phyloP scores from a whole-genome alignment of 768 basidiomycete genomes.

The Jaapia argillacea region DNA sequence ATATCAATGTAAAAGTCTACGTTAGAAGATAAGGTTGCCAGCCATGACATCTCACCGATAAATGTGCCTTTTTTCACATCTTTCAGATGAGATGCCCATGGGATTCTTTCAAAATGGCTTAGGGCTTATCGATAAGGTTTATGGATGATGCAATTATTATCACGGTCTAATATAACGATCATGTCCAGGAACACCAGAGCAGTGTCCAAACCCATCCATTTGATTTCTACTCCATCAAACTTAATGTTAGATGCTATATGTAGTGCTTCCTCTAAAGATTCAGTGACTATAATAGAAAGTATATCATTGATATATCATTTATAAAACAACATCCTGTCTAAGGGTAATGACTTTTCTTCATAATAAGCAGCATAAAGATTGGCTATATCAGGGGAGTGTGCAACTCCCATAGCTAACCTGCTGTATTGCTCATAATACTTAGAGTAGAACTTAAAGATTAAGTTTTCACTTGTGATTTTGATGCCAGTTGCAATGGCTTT shows the following conservation, averaged over 20 bases:
- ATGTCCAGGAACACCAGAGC: slow-evolving; percentile 19
- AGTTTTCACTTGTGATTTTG: slow-evolving; percentile 11
- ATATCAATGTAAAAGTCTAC: slow-evolving; percentile 17
- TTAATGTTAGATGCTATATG: neutral
- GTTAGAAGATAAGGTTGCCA: slow-evolving; percentile 18
- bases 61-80: slow-evolving; percentile 10
- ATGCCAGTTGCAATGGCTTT: no score
- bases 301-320: slow-evolving; percentile 25
- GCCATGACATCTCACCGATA: slow-evolving; percentile 10
- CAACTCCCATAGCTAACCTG: slow-evolving; percentile 23
- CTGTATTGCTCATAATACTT: slow-evolving; percentile 15
- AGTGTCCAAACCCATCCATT: slow-evolving; percentile 3
- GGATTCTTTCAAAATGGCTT: slow-evolving; percentile 12
- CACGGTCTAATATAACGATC: slow-evolving; percentile 14
- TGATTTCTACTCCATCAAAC: slow-evolving; percentile 9
- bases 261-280: slow-evolving; percentile 1
- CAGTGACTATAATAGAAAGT: slow-evolving; percentile 9
- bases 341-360: slow-evolving; percentile 7
- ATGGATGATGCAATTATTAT: slow-evolving; percentile 2
- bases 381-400: slow-evolving; percentile 20
- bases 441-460: slow-evolving; percentile 14
- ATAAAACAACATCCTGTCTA: slow-evolving; percentile 14
- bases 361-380: slow-evolving; percentile 18
- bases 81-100: slow-evolving; percentile 7
- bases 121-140: slow-evolving; percentile 7